These are phyloP conservation scores for Plasmopara muralis DNA, from an alignment of 352 stramenopile genomes.

Conservation along the genomic window DNA sequence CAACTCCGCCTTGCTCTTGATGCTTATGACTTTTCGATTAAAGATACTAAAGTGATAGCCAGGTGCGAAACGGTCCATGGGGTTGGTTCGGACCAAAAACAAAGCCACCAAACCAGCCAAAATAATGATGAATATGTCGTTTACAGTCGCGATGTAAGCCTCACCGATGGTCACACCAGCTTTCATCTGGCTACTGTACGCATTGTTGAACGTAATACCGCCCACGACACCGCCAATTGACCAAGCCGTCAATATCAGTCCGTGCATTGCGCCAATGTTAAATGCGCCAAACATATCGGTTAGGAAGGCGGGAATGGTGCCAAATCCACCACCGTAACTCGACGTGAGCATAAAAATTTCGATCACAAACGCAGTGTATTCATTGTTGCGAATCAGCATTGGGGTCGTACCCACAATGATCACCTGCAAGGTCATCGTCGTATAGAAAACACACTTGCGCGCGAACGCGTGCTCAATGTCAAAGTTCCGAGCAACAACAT, in stretches of 20 bases:
- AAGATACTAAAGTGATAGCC: slow-evolving; percentile 66
- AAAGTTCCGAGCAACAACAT: slow-evolving; percentile 33
- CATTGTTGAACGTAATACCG: slow-evolving; percentile 60
- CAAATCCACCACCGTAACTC: slow-evolving; percentile 68
- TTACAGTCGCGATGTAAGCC: slow-evolving; percentile 63
- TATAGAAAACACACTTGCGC: slow-evolving; percentile 59
- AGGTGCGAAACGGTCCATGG: slow-evolving; percentile 56
- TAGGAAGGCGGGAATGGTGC: slow-evolving; percentile 69
- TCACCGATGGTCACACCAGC: slow-evolving; percentile 31
- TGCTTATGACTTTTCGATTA: slow-evolving; percentile 44
- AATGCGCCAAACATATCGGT: slow-evolving; percentile 82
- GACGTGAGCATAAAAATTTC: slow-evolving; percentile 65
- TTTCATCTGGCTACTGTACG: slow-evolving; percentile 35
- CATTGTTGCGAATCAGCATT: slow-evolving; percentile 42
- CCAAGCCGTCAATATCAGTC: slow-evolving; percentile 75
- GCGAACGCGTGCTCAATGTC: slow-evolving; percentile 51
- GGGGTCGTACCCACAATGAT: slow-evolving; percentile 55
- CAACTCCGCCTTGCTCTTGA: slow-evolving; percentile 38
- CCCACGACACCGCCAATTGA: slow-evolving; percentile 69
- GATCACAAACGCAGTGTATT: slow-evolving; percentile 51
- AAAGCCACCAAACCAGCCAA: slow-evolving; percentile 37
- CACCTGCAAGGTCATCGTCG: slow-evolving; percentile 46
- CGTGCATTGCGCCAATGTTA: slow-evolving; percentile 81
- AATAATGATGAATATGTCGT: slow-evolving; percentile 62
- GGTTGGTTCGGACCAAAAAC: slow-evolving; percentile 58